A percentile compares a stretch with the other conserved stretches of the same genome.
Conservation (phyloP, 2,329 filamentous ascomycete species). For the Stenocarpella maydis region DNA sequence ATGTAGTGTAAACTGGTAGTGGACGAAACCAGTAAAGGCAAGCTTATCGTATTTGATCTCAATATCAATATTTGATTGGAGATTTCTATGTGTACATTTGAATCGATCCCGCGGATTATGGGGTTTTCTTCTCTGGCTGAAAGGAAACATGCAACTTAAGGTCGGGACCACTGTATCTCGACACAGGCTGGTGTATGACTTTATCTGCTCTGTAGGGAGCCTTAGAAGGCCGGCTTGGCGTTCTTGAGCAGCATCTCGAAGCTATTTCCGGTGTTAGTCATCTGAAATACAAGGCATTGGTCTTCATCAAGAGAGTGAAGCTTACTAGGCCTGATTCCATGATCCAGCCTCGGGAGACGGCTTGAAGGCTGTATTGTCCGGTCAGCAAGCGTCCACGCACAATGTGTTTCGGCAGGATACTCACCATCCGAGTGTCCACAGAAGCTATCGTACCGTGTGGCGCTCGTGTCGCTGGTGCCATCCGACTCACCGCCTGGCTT, state of each 20-base stretch:
- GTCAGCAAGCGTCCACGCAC: neutral
- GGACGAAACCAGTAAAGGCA: too few relatives aligned
- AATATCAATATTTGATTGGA: constrained; percentile 2
- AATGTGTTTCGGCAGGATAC: accelerated
- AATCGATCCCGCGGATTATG: neutral
- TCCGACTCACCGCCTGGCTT: too few relatives aligned
- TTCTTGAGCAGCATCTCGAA: constrained; percentile 65
- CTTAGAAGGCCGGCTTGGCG: constrained; percentile 60
- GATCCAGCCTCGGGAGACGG: constrained; percentile 75
- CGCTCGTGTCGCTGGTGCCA: constrained; percentile 53
- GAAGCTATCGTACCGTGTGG: constrained; percentile 60
- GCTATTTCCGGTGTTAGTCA: constrained; percentile 28
- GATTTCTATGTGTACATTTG: neutral
- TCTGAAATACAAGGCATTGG: too few relatives aligned
- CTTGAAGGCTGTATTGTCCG: constrained; percentile 52
- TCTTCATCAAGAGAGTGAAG: too few relatives aligned
- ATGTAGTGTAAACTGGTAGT: too few relatives aligned
- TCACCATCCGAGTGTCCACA: constrained; percentile 56
- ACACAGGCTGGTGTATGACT: neutral
- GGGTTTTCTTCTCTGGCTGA: neutral
- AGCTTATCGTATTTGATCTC: neutral
- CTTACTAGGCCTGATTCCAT: constrained; percentile 68
- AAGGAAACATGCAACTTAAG: constrained; percentile 3
- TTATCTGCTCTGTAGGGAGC: neutral
- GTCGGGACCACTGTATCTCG: constrained; percentile 19